These are phyloP conservation scores for Trichoderma pleuroti DNA, from an alignment of 2,329 filamentous ascomycete genomes.

Conservation along the genomic window DNA sequence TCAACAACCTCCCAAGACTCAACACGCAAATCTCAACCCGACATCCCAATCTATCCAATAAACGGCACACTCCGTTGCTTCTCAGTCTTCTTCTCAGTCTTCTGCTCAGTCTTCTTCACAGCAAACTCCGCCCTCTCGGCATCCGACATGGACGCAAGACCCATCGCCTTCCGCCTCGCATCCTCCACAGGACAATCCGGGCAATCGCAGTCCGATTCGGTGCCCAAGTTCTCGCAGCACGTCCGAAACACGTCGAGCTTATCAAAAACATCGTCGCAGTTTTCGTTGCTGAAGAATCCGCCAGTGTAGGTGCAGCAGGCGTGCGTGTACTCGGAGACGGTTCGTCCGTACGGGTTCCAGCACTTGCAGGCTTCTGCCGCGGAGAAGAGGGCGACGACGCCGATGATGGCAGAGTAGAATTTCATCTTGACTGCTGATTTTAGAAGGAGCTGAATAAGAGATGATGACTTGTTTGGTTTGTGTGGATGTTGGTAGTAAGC, in stretches of 20 bases:
- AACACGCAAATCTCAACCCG: accelerated
- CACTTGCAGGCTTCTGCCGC: neutral
- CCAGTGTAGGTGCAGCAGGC: neutral
- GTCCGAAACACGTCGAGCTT: neutral
- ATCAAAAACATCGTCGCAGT: neutral
- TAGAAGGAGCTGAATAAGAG: too few relatives aligned
- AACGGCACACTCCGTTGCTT: neutral
- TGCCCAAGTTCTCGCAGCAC: neutral
- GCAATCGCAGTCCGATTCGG: neutral
- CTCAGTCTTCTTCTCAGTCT: neutral
- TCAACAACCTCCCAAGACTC: neutral
- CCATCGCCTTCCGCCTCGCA: neutral
- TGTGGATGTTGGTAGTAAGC: neutral
- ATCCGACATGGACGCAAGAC: neutral
- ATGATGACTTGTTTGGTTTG: neutral
- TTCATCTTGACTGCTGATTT: neutral
- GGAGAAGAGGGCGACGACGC: neutral
- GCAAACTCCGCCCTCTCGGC: neutral
- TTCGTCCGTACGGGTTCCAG: neutral
- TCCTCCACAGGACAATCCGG: neutral
- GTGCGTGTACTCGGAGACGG: neutral
- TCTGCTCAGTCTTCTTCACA: neutral
- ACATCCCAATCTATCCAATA: neutral
- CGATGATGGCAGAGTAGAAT: neutral
- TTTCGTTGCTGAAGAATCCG: neutral